These are phyloP conservation scores for Rubia tinctorum DNA, from an alignment of 305 asterid species.

Conservation along the genomic window DNA sequence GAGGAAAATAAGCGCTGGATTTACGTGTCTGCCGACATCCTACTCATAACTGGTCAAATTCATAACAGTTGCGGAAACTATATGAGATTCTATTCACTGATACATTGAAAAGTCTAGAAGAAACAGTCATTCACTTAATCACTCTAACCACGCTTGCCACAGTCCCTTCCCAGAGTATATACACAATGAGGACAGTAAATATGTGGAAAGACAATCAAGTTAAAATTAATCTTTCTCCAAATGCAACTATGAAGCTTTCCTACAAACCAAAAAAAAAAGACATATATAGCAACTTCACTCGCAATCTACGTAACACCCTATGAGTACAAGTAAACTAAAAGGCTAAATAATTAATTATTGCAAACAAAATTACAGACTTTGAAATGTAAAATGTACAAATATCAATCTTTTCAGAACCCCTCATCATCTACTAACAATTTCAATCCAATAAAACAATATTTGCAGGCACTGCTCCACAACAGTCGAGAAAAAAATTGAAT, in stretches of 20 bases:
- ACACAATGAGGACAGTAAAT: no score
- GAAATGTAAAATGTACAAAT: not conserved
- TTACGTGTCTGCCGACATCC: not conserved
- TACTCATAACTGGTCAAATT: not conserved
- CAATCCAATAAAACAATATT: not conserved
- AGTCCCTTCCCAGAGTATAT: not conserved
- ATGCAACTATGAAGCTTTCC: not conserved
- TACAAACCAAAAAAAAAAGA: no score
- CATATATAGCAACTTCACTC: no score
- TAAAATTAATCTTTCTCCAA: not conserved
- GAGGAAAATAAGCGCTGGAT: not conserved
- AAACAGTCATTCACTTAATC: not conserved
- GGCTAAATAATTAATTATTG: not conserved
- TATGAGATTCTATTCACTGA: not conserved
- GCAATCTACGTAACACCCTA: not conserved
- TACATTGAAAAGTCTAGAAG: no score
- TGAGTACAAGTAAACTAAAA: not conserved
- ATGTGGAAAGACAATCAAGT: not conserved
- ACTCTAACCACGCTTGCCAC: not conserved
- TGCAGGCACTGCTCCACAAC: not conserved
- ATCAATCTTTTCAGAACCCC: not conserved
- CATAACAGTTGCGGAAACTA: no score
- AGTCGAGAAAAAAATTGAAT: not conserved
- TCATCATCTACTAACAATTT: not conserved
- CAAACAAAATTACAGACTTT: not conserved